A percentile compares a stretch with the other conserved stretches of the same genome.
These are phyloP conservation scores for Ceratobasidium theobromae DNA, from an alignment of 1,284 basidiomycete genomes.

Conservation along the genomic window DNA sequence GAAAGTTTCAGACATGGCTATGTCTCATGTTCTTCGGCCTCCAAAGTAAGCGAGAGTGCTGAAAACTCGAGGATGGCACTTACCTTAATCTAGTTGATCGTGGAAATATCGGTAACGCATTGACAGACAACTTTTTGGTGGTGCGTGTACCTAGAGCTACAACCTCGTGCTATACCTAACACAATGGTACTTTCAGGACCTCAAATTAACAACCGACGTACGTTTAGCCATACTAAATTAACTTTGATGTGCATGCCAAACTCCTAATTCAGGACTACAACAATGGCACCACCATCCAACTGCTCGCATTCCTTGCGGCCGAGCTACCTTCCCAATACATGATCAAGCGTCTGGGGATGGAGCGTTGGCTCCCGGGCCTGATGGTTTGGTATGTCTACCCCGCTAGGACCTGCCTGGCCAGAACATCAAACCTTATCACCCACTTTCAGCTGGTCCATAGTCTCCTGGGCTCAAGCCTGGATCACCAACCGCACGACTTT, in stretches of 20 bases:
- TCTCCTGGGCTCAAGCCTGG: constrained; percentile 27
- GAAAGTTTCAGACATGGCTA: constrained; percentile 21
- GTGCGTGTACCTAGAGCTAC: not conserved
- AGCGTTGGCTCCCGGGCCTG: constrained; percentile 24
- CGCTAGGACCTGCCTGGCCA: not conserved
- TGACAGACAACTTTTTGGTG: constrained; percentile 14
- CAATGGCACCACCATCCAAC: constrained; percentile 22
- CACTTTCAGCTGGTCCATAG: constrained; percentile 20
- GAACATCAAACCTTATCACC: not conserved
- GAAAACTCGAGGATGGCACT: not conserved
- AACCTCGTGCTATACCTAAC: not conserved
- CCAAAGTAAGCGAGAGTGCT: constrained; percentile 3
- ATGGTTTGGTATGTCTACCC: constrained; percentile 9
- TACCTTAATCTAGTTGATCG: not conserved
- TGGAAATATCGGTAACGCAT: constrained; percentile 16
- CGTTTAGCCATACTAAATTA: not conserved
- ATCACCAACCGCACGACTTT: constrained; percentile 21
- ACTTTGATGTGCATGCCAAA: not conserved
- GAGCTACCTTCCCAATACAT: constrained; percentile 23
- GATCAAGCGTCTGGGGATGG: constrained; percentile 25
- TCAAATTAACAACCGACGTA: constrained; percentile 14
- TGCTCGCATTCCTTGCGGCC: constrained; percentile 9
- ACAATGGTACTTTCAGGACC: not conserved
- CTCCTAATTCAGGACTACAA: constrained; percentile 2
- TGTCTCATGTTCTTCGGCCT: constrained; percentile 27